Percentiles rank a stretch among this genome's conserved stretches.
These are phyloP conservation scores for Exophiala aquamarina DNA, from an alignment of 2,329 filamentous ascomycete genomes.

Conservation along the genomic window DNA sequence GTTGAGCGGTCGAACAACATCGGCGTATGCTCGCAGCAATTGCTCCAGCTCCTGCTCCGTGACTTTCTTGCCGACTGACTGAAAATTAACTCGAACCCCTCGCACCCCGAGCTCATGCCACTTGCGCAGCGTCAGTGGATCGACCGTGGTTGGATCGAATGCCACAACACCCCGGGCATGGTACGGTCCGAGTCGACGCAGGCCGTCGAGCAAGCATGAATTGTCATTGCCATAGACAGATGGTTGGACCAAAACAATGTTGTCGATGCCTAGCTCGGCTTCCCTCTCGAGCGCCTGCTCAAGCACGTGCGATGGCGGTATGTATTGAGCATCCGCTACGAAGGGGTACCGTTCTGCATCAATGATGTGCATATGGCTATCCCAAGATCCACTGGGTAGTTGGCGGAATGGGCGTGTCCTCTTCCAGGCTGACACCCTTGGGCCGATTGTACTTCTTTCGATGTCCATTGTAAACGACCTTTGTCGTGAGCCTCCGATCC, in stretches of 20 bases:
- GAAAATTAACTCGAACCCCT: slow-evolving; percentile 60
- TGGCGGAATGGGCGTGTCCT: neutral
- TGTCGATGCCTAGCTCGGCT: slow-evolving; percentile 49
- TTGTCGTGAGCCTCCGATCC: too few relatives aligned
- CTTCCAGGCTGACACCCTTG: too few relatives aligned
- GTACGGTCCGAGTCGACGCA: slow-evolving; percentile 43
- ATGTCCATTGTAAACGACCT: too few relatives aligned
- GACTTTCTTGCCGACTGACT: slow-evolving; percentile 50
- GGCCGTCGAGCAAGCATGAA: slow-evolving; percentile 55
- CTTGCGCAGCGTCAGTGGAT: slow-evolving; percentile 40
- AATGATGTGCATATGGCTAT: slow-evolving; percentile 64
- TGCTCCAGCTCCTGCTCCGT: slow-evolving; percentile 39
- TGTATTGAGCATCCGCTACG: slow-evolving; percentile 55
- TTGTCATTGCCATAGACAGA: slow-evolving; percentile 64
- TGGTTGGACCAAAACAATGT: slow-evolving; percentile 61
- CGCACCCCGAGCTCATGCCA: slow-evolving; percentile 61
- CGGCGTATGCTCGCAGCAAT: slow-evolving; percentile 49
- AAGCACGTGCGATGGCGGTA: slow-evolving; percentile 51
- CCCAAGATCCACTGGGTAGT: slow-evolving; percentile 48
- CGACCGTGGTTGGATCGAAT: slow-evolving; percentile 50
- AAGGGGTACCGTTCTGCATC: slow-evolving; percentile 40
- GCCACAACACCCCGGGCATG: slow-evolving; percentile 56
- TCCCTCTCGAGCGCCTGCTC: slow-evolving; percentile 55
- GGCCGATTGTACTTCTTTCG: too few relatives aligned
- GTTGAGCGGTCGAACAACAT: slow-evolving; percentile 48